phyloP scores from a whole-genome alignment of 2,329 filamentous ascomycete genomes.

The Daldinia eschscholtzii region DNA sequence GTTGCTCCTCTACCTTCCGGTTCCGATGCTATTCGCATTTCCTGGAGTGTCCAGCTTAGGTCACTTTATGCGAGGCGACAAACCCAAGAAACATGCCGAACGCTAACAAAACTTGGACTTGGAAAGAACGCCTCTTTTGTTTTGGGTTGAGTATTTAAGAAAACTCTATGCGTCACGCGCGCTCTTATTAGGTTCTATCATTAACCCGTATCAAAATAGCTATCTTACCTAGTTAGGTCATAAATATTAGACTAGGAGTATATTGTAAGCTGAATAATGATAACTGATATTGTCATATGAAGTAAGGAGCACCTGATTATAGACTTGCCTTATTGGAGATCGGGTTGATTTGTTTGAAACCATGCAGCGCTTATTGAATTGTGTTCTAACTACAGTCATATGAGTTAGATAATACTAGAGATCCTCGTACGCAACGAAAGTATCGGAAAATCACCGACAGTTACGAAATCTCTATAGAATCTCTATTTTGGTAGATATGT shows the following conservation, averaged over 20 bases:
- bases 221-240: too few species aligned
- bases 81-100: neutral
- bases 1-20: too few species aligned
- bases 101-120: neutral
- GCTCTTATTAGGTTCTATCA: neutral
- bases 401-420: neutral
- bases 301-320: neutral
- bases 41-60: neutral
- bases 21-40: neutral
- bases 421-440: neutral
- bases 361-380: constrained; percentile 17
- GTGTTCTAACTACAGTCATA: constrained; percentile 9
- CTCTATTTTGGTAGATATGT: neutral
- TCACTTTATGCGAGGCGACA: neutral
- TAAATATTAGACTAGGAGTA: neutral
- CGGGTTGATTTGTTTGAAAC: constrained; percentile 16
- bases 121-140: neutral
- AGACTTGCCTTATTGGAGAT: constrained; percentile 7
- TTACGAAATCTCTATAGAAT: neutral
- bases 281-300: neutral
- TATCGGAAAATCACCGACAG: neutral
- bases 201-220: neutral
- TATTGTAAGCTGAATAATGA: neutral
- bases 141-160: neutral
- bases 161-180: neutral